Evolutionary conservation across 345 rosid genomes (phyloP).

Genomic region (Murraya koenigii): DNA sequence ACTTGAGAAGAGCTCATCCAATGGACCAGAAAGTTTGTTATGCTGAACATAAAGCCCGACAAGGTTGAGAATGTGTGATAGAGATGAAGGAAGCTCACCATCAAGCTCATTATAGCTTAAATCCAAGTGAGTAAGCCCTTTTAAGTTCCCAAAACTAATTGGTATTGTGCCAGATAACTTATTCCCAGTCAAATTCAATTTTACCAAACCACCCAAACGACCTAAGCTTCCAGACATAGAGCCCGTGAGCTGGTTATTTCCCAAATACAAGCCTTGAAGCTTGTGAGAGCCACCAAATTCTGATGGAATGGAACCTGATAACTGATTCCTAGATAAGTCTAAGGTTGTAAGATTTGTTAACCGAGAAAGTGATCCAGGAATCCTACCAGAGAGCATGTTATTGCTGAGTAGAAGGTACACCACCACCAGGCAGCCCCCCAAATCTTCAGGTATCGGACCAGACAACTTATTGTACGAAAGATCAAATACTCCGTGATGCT

Average conservation of each 20-base stretch:
- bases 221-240: too few relatives aligned
- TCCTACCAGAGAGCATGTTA: slow-evolving; percentile 66
- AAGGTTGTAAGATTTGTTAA: slow-evolving; percentile 48
- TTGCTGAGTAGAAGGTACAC: slow-evolving; percentile 61
- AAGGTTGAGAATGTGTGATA: slow-evolving; percentile 59
- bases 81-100: slow-evolving; percentile 58
- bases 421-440: slow-evolving; percentile 40
- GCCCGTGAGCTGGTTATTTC: too few relatives aligned
- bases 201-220: slow-evolving; percentile 58
- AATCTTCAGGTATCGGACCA: slow-evolving; percentile 63
- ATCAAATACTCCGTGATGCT: slow-evolving; percentile 80
- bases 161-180: slow-evolving; percentile 59
- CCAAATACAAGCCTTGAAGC: too few relatives aligned
- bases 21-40: slow-evolving; percentile 53
- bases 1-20: slow-evolving; percentile 40
- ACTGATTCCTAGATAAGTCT: too few relatives aligned
- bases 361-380: slow-evolving; percentile 67
- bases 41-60: slow-evolving; percentile 72
- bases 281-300: too few relatives aligned
- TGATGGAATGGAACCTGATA: too few relatives aligned
- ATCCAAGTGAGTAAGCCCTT: slow-evolving; percentile 76
- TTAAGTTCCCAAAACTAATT: slow-evolving; percentile 57
- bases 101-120: slow-evolving; percentile 61
- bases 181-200: slow-evolving; percentile 68
- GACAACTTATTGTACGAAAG: slow-evolving; percentile 62